Evolutionary conservation across 1,284 basidiomycete species (phyloP).

Genomic region (Ceratobasidium sp.): DNA sequence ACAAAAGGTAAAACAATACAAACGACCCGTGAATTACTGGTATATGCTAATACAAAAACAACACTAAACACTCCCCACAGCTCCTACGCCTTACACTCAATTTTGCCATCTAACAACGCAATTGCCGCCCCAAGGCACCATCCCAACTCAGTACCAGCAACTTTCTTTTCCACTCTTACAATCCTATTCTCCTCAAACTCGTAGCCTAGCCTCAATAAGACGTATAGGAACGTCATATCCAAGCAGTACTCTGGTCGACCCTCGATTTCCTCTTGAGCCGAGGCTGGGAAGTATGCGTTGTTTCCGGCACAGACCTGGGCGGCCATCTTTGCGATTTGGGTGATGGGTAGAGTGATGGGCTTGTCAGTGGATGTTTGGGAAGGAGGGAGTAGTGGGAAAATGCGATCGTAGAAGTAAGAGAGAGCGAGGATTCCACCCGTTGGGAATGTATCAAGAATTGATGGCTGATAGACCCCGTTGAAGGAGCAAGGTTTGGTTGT

Average conservation of each 20-base stretch:
- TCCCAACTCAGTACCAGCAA: conserved; percentile 92
- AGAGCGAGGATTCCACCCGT: conserved; percentile 84
- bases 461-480: conserved; percentile 97
- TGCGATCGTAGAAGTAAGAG: conserved; percentile 98
- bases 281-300: conserved; percentile 24
- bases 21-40: conserved; percentile 1
- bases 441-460: conserved; percentile 90
- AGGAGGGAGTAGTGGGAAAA: conserved; percentile 79
- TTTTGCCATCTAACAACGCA: conserved; percentile 64
- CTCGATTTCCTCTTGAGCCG: conserved; percentile 71
- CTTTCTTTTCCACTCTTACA: conserved; percentile 88
- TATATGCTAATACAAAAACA: conserved; percentile 29
- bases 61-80: not conserved
- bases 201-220: conserved; percentile 85
- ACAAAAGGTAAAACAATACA: not conserved
- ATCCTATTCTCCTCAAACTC: conserved; percentile 79
- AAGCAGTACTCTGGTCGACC: conserved; percentile 94
- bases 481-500: conserved; percentile 94
- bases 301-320: conserved; percentile 79
- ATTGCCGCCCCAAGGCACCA: conserved; percentile 93
- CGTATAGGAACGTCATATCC: conserved; percentile 96
- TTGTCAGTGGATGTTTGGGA: conserved; percentile 50
- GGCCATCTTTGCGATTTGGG: conserved; percentile 76
- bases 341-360: conserved; percentile 66
- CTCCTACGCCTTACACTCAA: conserved; percentile 43